These are phyloP conservation scores for Dioscorea dumetorum DNA, from an alignment of 106 monocot species.

Conservation along the genomic window DNA sequence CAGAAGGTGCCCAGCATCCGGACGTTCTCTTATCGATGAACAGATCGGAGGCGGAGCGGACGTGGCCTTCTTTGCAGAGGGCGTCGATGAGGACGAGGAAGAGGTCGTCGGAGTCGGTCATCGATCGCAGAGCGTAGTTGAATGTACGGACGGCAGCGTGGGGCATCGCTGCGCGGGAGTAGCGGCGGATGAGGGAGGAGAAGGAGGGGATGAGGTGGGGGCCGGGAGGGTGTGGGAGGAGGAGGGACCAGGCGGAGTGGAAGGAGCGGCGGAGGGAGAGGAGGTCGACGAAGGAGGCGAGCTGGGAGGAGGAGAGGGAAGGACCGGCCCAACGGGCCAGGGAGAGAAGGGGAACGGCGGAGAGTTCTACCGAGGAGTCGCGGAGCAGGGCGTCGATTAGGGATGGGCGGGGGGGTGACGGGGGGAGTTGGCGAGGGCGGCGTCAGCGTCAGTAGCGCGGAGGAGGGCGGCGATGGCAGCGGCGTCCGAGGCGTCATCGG, in stretches of 20 bases:
- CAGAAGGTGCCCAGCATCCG: slow-evolving; percentile 28
- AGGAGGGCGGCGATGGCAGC: slow-evolving; percentile 2
- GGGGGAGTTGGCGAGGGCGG: neutral
- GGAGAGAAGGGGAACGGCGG: neutral
- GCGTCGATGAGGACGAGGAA: slow-evolving; percentile 56
- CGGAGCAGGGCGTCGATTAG: slow-evolving; percentile 8
- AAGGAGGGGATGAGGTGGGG: slow-evolving; percentile 29
- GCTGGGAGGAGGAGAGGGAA: slow-evolving; percentile 7
- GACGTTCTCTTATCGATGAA: slow-evolving; percentile 5
- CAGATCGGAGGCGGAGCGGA: slow-evolving; percentile 34
- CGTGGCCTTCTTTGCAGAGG: slow-evolving; percentile 71
- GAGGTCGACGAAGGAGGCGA: slow-evolving; percentile 21
- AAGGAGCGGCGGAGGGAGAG: slow-evolving; percentile 36
- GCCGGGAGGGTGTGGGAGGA: slow-evolving; percentile 24
- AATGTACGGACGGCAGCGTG: slow-evolving; percentile 47
- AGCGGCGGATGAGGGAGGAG: slow-evolving; percentile 53
- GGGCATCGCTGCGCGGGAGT: slow-evolving; percentile 41
- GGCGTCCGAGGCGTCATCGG: neutral
- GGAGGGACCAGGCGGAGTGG: slow-evolving; percentile 42
- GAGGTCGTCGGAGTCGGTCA: neutral
- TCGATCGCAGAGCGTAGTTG: slow-evolving; percentile 3
- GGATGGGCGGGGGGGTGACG: neutral
- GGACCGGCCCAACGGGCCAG: slow-evolving; percentile 9
- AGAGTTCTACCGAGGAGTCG: neutral
- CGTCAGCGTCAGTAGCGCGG: neutral